phyloP scores from a whole-genome alignment of 2,329 filamentous ascomycete genomes.

The Bipolaris cookei region DNA sequence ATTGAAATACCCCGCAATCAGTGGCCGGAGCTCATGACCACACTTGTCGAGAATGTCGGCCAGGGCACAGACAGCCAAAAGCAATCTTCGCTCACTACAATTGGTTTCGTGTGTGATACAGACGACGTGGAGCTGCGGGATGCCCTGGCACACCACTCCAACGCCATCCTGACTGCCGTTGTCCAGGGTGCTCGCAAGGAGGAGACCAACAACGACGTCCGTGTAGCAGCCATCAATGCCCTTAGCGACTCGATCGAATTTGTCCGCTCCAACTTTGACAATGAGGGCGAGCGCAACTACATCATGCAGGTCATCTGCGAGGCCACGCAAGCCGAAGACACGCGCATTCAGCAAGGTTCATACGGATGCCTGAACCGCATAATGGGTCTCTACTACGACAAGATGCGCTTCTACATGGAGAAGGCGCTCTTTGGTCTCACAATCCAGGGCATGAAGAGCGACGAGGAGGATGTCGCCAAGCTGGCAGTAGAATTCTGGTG shows the following conservation, averaged over 20 bases:
- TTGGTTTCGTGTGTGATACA: constrained; percentile 97
- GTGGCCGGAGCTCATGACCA: constrained; percentile 90
- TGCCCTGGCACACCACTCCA: constrained; percentile 84
- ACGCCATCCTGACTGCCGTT: constrained; percentile 96
- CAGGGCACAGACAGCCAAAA: constrained; percentile 86
- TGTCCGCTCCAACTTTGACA: constrained; percentile 97
- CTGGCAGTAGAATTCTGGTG: constrained; percentile 99
- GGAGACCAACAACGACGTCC: constrained; percentile 88
- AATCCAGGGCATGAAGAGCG: constrained; percentile 97
- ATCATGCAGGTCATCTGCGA: constrained; percentile 99
- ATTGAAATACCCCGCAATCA: constrained; percentile 93
- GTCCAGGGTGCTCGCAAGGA: constrained; percentile 97
- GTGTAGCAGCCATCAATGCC: constrained; percentile 89
- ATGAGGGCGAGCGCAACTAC: constrained; percentile 98
- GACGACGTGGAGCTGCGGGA: constrained; percentile 86
- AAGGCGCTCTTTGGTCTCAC: constrained; percentile 97
- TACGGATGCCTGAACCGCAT: constrained; percentile 98
- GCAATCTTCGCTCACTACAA: constrained; percentile 92
- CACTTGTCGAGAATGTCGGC: constrained; percentile 90
- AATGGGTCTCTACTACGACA: constrained; percentile 98
- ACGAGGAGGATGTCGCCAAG: constrained; percentile 97
- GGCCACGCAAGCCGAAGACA: constrained; percentile 91
- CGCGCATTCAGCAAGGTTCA: constrained; percentile 89
- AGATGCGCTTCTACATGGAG: constrained; percentile 99
- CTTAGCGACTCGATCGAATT: constrained; percentile 97